These are phyloP conservation scores for Scleroderma bovista DNA, from an alignment of 768 basidiomycete genomes.

Conservation along the genomic window DNA sequence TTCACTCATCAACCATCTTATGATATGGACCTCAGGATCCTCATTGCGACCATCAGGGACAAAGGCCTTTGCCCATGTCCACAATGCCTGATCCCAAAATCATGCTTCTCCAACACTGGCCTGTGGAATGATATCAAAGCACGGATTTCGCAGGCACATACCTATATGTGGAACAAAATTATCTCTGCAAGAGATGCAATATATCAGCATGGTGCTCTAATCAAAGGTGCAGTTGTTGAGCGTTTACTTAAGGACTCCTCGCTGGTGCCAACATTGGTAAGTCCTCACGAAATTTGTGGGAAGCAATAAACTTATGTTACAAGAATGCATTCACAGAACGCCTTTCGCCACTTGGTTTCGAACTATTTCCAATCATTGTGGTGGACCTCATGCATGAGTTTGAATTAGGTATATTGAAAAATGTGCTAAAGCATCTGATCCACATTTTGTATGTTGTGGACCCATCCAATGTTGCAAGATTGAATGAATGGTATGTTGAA, in stretches of 20 bases:
- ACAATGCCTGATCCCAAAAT: neutral
- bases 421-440: conserved; percentile 32
- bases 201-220: conserved; percentile 8
- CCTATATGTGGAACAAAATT: conserved; percentile 1
- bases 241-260: conserved; percentile 6
- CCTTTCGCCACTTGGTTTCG: conserved; percentile 14
- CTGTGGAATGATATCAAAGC: conserved; percentile 3
- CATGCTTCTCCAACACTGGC: conserved; percentile 4
- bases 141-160: neutral
- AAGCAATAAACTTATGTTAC: neutral
- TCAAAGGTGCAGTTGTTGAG: conserved; percentile 9
- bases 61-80: neutral
- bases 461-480: neutral
- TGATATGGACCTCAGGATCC: neutral
- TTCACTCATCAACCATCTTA: neutral
- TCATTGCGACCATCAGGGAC: neutral
- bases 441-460: conserved; percentile 21
- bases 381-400: conserved; percentile 38
- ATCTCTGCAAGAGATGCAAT: neutral
- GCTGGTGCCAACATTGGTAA: too few species aligned
- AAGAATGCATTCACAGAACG: conserved; percentile 32
- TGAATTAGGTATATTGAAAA: conserved; percentile 37
- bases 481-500: neutral
- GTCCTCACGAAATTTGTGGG: neutral
- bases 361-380: conserved; percentile 23